Conservation (phyloP, 2,329 filamentous ascomycete species). For the Scytalidium lignicola region DNA sequence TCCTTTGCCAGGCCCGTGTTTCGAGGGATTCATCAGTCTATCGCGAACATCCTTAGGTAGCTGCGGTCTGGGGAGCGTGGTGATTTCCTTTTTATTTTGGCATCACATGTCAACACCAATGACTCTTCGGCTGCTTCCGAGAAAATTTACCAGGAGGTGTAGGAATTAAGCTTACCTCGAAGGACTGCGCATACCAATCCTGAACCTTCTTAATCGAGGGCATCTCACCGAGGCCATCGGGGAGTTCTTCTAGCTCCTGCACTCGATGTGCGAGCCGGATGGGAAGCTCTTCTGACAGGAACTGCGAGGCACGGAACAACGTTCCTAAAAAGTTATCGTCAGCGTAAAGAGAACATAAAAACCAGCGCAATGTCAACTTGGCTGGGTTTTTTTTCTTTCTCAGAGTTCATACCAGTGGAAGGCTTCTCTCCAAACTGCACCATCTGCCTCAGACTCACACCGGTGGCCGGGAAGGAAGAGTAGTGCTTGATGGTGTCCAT, state of each 20-base stretch:
- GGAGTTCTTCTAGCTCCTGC: slow-evolving; percentile 84
- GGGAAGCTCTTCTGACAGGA: slow-evolving; percentile 94
- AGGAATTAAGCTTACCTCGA: slow-evolving; percentile 65
- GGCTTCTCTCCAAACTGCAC: slow-evolving; percentile 96
- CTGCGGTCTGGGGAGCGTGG: slow-evolving; percentile 71
- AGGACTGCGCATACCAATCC: slow-evolving; percentile 99
- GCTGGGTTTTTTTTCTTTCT: background rate
- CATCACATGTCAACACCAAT: slow-evolving; percentile 22
- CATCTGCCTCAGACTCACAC: slow-evolving; percentile 96
- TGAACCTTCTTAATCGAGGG: slow-evolving; percentile 90
- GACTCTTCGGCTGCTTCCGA: background rate
- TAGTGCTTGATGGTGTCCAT: slow-evolving; percentile 98
- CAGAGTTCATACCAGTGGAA: slow-evolving; percentile 65
- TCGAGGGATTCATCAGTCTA: slow-evolving; percentile 67
- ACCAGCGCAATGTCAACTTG: background rate
- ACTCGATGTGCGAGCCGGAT: slow-evolving; percentile 96
- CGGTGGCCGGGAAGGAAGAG: slow-evolving; percentile 93
- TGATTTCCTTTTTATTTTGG: slow-evolving; percentile 74
- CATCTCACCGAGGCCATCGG: slow-evolving; percentile 97
- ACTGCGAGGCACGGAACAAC: slow-evolving; percentile 94
- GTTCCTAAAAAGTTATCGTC: slow-evolving; percentile 78
- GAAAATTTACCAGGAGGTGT: background rate
- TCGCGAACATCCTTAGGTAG: slow-evolving; percentile 72
- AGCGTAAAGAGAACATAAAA: no score
- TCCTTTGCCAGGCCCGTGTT: slow-evolving; percentile 41